Conservation (phyloP, 1,284 basidiomycete species). For the Gymnopus androsaceus region DNA sequence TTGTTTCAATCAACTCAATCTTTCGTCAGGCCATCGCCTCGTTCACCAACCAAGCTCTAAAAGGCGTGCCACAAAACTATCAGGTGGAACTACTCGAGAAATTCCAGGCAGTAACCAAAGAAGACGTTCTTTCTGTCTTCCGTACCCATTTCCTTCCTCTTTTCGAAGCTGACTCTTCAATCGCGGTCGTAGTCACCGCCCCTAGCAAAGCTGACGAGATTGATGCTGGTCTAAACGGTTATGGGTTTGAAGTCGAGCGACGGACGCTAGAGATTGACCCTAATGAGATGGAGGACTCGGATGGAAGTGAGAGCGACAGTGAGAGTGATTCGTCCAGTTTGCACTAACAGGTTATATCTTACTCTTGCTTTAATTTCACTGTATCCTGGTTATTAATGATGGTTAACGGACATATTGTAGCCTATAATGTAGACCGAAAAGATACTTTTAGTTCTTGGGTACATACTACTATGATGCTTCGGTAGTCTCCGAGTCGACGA, state of each 20-base stretch:
- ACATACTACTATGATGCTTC: neutral
- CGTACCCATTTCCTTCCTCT: conserved; percentile 83
- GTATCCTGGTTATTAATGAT: neutral
- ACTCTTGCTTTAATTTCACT: neutral
- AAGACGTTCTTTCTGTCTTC: conserved; percentile 74
- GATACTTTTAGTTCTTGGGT: neutral
- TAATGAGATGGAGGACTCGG: conserved; percentile 43
- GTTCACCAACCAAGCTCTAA: conserved; percentile 86
- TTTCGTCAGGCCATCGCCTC: conserved; percentile 67
- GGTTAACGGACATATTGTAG: neutral
- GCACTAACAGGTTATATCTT: neutral
- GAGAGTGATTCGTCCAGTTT: conserved; percentile 13
- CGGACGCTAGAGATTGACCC: conserved; percentile 70
- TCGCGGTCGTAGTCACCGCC: conserved; percentile 83
- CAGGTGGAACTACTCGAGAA: conserved; percentile 77
- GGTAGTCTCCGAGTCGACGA: conserved; percentile 38
- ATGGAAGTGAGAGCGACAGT: conserved; percentile 36
- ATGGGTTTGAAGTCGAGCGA: conserved; percentile 82
- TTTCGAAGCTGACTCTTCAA: conserved; percentile 78
- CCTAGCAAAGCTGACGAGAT: conserved; percentile 82
- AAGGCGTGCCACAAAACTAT: conserved; percentile 74
- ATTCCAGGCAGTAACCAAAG: conserved; percentile 77
- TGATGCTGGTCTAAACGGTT: conserved; percentile 57
- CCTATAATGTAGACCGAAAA: neutral
- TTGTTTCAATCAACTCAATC: conserved; percentile 4